A percentile compares a stretch with the other conserved stretches of the same genome.
These are phyloP conservation scores for Xylaria sp. DNA, from an alignment of 2,329 filamentous ascomycete species.

Conservation along the genomic window DNA sequence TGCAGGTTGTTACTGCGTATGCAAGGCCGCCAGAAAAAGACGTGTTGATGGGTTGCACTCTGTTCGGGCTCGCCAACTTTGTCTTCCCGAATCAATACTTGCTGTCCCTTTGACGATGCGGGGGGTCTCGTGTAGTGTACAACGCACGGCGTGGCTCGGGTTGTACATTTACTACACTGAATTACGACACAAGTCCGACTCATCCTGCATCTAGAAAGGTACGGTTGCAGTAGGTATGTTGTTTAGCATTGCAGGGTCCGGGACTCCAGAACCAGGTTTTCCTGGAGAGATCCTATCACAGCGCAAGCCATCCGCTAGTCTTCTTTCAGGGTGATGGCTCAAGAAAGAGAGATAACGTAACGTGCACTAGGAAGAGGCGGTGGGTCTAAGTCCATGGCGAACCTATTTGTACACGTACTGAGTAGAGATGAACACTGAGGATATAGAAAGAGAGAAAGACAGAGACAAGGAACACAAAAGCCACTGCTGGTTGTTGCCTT, in stretches of 20 bases:
- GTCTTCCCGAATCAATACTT: constrained; percentile 31
- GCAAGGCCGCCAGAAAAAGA: constrained; percentile 17
- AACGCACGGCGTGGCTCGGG: constrained; percentile 26
- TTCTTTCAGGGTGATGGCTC: constrained; percentile 17
- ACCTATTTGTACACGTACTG: no score
- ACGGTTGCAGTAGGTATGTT: constrained; percentile 20
- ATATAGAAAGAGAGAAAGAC: background rate
- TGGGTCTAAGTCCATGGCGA: background rate
- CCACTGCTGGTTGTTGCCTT: constrained; percentile 21
- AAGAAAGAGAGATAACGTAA: background rate
- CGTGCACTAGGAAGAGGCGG: constrained; percentile 15
- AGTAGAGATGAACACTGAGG: background rate
- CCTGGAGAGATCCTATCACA: constrained; percentile 9
- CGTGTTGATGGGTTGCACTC: constrained; percentile 16
- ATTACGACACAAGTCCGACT: constrained; percentile 31
- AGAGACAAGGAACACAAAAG: background rate
- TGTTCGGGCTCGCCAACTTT: background rate
- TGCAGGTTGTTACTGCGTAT: background rate
- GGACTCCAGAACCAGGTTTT: constrained; percentile 29
- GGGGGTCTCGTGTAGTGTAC: constrained; percentile 9
- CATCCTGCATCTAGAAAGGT: constrained; percentile 28
- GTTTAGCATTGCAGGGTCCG: constrained; percentile 22
- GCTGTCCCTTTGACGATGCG: constrained; percentile 34
- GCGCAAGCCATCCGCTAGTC: constrained; percentile 30
- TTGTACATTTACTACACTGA: constrained; percentile 20